Percentiles rank a stretch among this genome's conserved stretches.
phyloP scores from a whole-genome alignment of 495 filamentous ascomycete genomes.

The Podospora conica region DNA sequence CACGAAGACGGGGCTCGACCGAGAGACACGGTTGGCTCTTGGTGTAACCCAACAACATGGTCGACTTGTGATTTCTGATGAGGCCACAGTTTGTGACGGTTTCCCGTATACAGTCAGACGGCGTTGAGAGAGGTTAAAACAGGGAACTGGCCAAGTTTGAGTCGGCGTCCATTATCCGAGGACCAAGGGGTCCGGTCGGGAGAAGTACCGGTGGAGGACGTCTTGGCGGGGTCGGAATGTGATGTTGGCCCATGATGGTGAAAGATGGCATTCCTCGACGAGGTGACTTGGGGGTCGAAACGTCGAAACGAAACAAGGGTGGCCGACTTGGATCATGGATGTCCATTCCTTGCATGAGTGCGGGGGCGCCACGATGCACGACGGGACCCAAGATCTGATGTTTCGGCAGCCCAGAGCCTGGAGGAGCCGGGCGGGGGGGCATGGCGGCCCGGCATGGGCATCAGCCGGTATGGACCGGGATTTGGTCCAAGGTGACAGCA shows the following conservation, averaged over 20 bases:
- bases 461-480: background rate
- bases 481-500: too few relatives aligned
- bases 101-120: background rate
- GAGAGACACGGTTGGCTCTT: background rate
- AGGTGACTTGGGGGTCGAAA: background rate
- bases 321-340: background rate
- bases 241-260: background rate
- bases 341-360: slow-evolving; percentile 5
- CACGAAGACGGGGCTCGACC: slow-evolving; percentile 3
- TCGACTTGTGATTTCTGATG: background rate
- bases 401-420: background rate
- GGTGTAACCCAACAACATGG: background rate
- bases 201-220: background rate
- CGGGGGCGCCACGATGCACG: background rate
- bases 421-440: background rate
- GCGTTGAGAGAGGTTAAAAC: too few relatives aligned
- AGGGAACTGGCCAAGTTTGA: background rate
- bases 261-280: background rate
- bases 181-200: background rate
- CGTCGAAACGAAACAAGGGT: background rate
- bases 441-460: background rate
- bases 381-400: background rate
- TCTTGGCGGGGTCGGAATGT: background rate
- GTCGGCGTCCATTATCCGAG: background rate
- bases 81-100: background rate